Evolutionary conservation across 176 grass and related monocot genomes (phyloP).

Genomic region (Oryza longistaminata): DNA sequence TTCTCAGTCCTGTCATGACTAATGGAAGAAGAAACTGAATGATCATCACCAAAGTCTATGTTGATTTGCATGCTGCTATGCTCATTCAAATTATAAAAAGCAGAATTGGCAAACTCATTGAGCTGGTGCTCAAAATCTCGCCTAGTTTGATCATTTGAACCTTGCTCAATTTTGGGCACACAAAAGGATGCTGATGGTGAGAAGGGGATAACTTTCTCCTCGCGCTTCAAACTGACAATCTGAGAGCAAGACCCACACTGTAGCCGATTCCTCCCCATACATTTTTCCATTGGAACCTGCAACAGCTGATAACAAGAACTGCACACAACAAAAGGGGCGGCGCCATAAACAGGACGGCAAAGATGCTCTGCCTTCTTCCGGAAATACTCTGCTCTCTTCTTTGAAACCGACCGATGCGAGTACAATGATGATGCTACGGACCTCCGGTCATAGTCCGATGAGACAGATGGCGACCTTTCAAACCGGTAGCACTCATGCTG

Average conservation of each 20-base stretch:
- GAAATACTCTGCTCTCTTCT: slow-evolving; percentile 52
- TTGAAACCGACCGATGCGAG: slow-evolving; percentile 46
- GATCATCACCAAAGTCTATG: slow-evolving; percentile 50
- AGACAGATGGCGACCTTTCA: slow-evolving; percentile 53
- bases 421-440: slow-evolving; percentile 53
- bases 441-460: slow-evolving; percentile 60
- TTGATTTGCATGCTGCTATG: slow-evolving; percentile 47
- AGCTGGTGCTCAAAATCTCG: slow-evolving; percentile 46
- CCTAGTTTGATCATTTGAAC: slow-evolving; percentile 39
- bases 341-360: slow-evolving; percentile 70
- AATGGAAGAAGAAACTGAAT: slow-evolving; percentile 46
- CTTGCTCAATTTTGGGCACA: slow-evolving; percentile 38
- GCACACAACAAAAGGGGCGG: slow-evolving; percentile 77
- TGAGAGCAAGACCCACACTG: slow-evolving; percentile 76
- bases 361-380: slow-evolving; percentile 57
- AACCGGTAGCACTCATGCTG: slow-evolving; percentile 48
- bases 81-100: slow-evolving; percentile 48
- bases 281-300: slow-evolving; percentile 66
- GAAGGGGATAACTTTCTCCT: slow-evolving; percentile 30
- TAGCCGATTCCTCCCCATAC: slow-evolving; percentile 43
- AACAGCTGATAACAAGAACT: slow-evolving; percentile 72
- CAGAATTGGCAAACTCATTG: slow-evolving; percentile 42
- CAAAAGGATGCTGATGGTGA: slow-evolving; percentile 22
- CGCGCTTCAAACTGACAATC: slow-evolving; percentile 46
- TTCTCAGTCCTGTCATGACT: slow-evolving; percentile 39